Evolutionary conservation across 1,284 basidiomycete species (phyloP).

Genomic region (Boletus semigastroideus): DNA sequence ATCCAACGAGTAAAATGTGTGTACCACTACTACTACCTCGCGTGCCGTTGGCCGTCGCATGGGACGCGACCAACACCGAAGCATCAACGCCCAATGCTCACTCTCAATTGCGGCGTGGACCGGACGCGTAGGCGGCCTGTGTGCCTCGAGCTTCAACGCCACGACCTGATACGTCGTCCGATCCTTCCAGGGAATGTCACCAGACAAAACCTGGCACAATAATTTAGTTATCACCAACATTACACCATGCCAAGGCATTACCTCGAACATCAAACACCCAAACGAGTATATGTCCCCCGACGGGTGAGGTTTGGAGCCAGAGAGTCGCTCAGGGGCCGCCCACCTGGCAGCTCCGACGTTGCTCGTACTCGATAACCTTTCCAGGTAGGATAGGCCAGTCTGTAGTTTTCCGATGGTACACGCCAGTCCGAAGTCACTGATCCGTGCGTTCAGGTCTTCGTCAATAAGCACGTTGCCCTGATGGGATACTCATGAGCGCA

Average conservation of each 20-base stretch:
- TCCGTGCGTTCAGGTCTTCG: background rate
- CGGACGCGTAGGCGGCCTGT: background rate
- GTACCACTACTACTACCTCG: background rate
- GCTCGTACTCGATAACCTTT: background rate
- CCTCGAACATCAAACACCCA: conserved; percentile 7
- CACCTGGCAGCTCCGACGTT: background rate
- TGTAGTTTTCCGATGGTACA: background rate
- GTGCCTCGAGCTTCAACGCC: background rate
- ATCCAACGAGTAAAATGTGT: background rate
- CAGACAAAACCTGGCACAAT: conserved; percentile 4
- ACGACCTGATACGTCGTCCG: background rate
- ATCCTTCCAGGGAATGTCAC: conserved; percentile 14
- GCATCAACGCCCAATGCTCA: conserved; percentile 5
- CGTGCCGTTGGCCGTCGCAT: background rate
- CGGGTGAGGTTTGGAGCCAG: background rate
- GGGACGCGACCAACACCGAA: conserved; percentile 3
- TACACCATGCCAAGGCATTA: background rate
- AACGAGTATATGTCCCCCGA: conserved; percentile 5
- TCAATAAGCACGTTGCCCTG: conserved; percentile 11
- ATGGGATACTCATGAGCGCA: background rate
- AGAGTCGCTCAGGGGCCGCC: conserved; percentile 3
- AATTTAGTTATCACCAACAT: background rate
- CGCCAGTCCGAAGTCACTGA: conserved; percentile 4
- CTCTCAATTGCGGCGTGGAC: background rate
- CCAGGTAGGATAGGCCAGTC: background rate